A percentile compares a stretch with the other conserved stretches of the same genome.
Evolutionary conservation across 2,329 filamentous ascomycete genomes (phyloP).

Genomic region (Penicillium expansum): DNA sequence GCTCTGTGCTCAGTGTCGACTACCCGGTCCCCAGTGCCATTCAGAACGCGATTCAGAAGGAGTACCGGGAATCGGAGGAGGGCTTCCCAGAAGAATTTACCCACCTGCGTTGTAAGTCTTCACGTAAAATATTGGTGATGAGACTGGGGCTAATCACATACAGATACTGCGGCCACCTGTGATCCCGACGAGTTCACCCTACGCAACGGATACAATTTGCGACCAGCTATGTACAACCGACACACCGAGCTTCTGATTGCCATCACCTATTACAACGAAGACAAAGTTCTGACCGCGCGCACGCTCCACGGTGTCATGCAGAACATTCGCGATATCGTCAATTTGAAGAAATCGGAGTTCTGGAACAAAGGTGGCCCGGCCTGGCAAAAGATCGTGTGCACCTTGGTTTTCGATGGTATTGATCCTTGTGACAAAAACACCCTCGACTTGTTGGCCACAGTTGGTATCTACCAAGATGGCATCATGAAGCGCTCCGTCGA

Average conservation of each 20-base stretch:
- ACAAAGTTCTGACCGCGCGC: slow-evolving; percentile 86
- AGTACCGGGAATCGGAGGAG: slow-evolving; percentile 82
- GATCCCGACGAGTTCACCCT: slow-evolving; percentile 98
- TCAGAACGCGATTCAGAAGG: slow-evolving; percentile 89
- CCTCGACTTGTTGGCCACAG: slow-evolving; percentile 86
- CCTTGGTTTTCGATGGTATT: slow-evolving; percentile 93
- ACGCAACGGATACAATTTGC: slow-evolving; percentile 97
- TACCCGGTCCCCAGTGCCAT: slow-evolving; percentile 97
- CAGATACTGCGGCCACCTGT: slow-evolving; percentile 90
- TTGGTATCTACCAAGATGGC: slow-evolving; percentile 95
- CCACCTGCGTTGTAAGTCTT: slow-evolving; percentile 78
- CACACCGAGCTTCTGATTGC: slow-evolving; percentile 96
- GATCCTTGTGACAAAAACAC: slow-evolving; percentile 95
- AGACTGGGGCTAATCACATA: slow-evolving; percentile 2
- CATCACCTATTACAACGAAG: slow-evolving; percentile 99
- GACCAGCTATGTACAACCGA: slow-evolving; percentile 96
- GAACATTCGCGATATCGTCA: slow-evolving; percentile 96
- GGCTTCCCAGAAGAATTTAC: slow-evolving; percentile 88
- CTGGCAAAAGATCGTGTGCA: slow-evolving; percentile 98
- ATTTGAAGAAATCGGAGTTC: slow-evolving; percentile 96
- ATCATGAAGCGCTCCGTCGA: slow-evolving; percentile 97
- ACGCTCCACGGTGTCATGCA: slow-evolving; percentile 98
- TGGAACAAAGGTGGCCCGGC: slow-evolving; percentile 98
- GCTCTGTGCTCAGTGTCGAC: slow-evolving; percentile 91
- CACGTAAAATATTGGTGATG: neutral